A percentile compares a stretch with the other conserved stretches of the same genome.
These are phyloP conservation scores for Russula compacta DNA, from an alignment of 768 basidiomycete species.

Conservation along the genomic window DNA sequence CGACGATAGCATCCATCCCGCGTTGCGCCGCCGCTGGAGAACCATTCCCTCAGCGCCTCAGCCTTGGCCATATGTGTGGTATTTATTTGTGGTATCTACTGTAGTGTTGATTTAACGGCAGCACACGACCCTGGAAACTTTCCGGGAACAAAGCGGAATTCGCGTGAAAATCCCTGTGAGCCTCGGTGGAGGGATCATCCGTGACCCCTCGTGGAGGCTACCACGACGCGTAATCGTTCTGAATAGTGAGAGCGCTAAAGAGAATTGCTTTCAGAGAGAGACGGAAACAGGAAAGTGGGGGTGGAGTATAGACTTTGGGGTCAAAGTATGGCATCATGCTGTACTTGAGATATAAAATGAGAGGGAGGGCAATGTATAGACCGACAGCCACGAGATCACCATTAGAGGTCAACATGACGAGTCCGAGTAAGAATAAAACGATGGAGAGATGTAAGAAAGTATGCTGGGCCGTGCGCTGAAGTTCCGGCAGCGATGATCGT, in stretches of 20 bases:
- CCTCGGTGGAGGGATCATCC: too few species aligned
- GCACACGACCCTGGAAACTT: too few species aligned
- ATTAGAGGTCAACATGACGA: not conserved
- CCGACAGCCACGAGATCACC: not conserved
- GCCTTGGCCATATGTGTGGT: too few species aligned
- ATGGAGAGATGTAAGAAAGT: not conserved
- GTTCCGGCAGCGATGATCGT: not conserved
- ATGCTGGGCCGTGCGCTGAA: not conserved
- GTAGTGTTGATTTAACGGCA: too few species aligned
- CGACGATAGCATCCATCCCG: not conserved
- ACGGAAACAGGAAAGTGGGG: not conserved
- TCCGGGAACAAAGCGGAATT: too few species aligned
- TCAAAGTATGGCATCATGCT: not conserved
- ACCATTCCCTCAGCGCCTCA: too few species aligned
- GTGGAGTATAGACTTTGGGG: slow-evolving; percentile 2
- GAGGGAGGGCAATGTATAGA: not conserved
- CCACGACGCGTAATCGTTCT: not conserved
- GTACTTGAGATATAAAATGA: not conserved
- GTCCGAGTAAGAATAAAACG: not conserved
- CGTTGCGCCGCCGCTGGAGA: too few species aligned
- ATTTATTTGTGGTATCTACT: too few species aligned
- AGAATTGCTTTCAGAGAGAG: not conserved
- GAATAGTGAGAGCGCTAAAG: not conserved
- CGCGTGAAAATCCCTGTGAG: too few species aligned
- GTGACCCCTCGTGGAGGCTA: not conserved